Conservation (phyloP, 2,329 filamentous ascomycete species). For the Colletotrichum endophyticum region DNA sequence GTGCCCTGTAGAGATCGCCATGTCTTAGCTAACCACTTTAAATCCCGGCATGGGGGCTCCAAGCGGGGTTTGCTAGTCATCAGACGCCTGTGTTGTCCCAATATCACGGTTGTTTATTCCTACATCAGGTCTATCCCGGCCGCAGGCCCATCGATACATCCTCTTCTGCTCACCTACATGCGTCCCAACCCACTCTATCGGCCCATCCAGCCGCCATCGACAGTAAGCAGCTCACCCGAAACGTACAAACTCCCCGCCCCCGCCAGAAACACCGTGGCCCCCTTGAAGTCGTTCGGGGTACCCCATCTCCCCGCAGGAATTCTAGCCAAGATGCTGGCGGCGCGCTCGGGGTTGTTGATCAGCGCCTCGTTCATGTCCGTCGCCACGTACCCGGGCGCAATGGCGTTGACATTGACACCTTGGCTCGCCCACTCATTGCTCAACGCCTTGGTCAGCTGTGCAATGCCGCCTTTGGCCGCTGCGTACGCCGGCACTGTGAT, state of each 20-base stretch:
- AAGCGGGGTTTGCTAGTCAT: background rate
- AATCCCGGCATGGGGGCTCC: background rate
- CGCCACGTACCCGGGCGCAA: constrained; percentile 87
- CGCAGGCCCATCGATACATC: background rate
- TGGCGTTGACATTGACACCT: constrained; percentile 84
- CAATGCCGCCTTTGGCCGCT: constrained; percentile 83
- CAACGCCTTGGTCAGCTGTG: constrained; percentile 82
- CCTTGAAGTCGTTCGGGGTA: constrained; percentile 84
- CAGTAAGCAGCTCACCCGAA: constrained; percentile 79
- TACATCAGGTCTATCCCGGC: background rate
- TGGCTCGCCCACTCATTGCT: constrained; percentile 84
- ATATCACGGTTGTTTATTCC: background rate
- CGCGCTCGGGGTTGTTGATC: constrained; percentile 71
- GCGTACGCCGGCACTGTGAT: constrained; percentile 89
- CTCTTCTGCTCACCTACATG: background rate
- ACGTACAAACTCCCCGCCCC: constrained; percentile 79
- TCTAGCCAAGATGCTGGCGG: constrained; percentile 74
- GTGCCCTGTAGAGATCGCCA: background rate
- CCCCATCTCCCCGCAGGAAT: constrained; percentile 90
- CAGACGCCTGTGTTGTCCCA: background rate
- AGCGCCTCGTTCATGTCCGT: constrained; percentile 94
- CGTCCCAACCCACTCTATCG: constrained; percentile 52
- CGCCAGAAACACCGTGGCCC: constrained; percentile 77
- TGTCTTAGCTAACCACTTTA: background rate
- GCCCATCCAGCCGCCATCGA: constrained; percentile 95